Evolutionary conservation across 1,284 basidiomycete species (phyloP), one percentile per base, ranked within the genome.

Genomic region (Kwoniella shivajii): DNA sequence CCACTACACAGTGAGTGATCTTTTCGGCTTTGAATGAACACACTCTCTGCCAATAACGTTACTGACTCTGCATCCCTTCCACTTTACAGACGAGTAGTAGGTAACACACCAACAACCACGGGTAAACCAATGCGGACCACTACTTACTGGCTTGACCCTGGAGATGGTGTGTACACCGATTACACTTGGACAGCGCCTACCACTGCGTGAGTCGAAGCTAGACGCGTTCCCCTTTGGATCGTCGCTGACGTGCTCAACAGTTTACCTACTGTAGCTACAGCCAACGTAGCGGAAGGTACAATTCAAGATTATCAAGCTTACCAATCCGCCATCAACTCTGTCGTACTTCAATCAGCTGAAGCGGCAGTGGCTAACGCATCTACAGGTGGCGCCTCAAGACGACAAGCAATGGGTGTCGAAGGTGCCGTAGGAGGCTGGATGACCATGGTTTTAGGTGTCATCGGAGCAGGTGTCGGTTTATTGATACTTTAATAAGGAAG

Each of bases 101-200:
- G 50, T 31, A 56, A 38, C 24, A 41, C 58, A 38, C 51, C 56
- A 5, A 54, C 58, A 11, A 39, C 53, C 16, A 60, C 62, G 10
- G 56, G 27, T n/a, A 37, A 51, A 30, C 68, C 68, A 13, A 70
- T 70, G 68, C 50, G 60, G 49, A 68, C 65, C 16, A 70, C 68
- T 6, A 70, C 68, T 7, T 70, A 72, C 58, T 67, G 66, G 61
- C 65, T 69, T 56, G 62, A 67, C 46, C 58, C 64, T 27, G 63
- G 67, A 50, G 54, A 66, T 45, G 70, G 67, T 24, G 60, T 56
- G 18, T 72, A 65, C 66, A 59, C 58, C 14, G 41, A 27, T 14
- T 67, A 50, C 43, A 63, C 61, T 16, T 74, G 73, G 73, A 60
- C 62, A 24, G 69, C 72, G 27, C 65, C 67, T 43, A 68, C 66